phyloP scores from a whole-genome alignment of 176 grass and related monocot genomes.

The Rhynchospora pubera region DNA sequence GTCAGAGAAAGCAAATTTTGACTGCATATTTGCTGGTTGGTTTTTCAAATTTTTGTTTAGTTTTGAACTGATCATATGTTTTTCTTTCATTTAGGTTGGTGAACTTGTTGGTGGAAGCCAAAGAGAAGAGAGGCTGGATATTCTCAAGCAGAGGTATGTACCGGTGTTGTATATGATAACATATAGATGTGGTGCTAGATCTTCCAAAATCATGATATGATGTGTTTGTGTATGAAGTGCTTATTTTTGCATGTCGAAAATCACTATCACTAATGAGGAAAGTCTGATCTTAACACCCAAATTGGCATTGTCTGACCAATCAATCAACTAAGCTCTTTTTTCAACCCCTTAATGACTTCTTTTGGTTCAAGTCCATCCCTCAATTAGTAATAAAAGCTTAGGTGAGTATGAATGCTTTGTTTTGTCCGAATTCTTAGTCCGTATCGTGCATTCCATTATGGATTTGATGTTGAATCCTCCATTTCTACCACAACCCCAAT shows the following conservation, averaged over 20 bases:
- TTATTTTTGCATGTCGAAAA: background rate
- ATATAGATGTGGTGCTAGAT: background rate
- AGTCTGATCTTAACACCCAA: background rate
- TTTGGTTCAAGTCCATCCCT: background rate
- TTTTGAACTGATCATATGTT: background rate
- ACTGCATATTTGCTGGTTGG: background rate
- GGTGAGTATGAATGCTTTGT: no score
- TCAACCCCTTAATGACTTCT: background rate
- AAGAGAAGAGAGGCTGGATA: constrained; percentile 82
- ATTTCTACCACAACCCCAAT: no score
- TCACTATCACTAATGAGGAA: background rate
- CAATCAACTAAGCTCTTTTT: background rate
- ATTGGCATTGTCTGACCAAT: no score
- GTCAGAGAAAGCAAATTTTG: background rate
- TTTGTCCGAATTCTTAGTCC: no score
- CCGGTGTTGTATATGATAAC: background rate
- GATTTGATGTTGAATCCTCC: no score
- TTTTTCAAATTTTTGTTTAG: background rate
- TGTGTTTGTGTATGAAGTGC: background rate
- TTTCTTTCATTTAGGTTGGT: constrained; percentile 61
- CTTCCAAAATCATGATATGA: background rate
- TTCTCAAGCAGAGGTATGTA: constrained; percentile 60
- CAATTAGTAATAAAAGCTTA: no score
- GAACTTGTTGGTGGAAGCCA: constrained; percentile 95
- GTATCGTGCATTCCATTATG: no score